Evolutionary conservation across 176 grass and related monocot genomes (phyloP).

Genomic region (Triticum urartu): DNA sequence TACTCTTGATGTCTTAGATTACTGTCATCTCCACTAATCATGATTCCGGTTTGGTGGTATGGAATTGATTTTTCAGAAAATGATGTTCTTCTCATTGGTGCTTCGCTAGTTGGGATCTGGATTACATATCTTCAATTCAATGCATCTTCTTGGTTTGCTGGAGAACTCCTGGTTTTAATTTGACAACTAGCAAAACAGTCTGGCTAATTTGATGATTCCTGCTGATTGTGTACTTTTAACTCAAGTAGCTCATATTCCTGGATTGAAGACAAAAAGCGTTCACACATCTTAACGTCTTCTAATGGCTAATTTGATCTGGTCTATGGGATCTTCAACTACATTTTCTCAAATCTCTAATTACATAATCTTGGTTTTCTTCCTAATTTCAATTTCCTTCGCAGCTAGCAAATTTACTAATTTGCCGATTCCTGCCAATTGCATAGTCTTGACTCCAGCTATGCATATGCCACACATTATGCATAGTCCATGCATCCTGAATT

Average conservation of each 20-base stretch:
- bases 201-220: background rate
- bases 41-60: background rate
- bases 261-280: background rate
- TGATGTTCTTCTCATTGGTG: background rate
- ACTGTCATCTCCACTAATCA: background rate
- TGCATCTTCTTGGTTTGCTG: background rate
- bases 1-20: background rate
- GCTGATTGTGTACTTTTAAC: background rate
- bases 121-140: background rate
- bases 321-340: background rate
- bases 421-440: background rate
- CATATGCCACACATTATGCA: too few species aligned
- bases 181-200: background rate
- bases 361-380: background rate
- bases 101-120: background rate
- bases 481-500: too few species aligned
- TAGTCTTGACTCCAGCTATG: too few species aligned
- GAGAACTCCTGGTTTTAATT: background rate
- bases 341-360: too few species aligned
- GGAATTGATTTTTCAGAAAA: background rate
- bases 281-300: background rate
- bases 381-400: background rate
- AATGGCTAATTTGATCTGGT: background rate
- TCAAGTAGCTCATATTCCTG: background rate
- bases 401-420: background rate